Conservation (phyloP, 495 filamentous ascomycete genomes). For the Podospora appendiculata region DNA sequence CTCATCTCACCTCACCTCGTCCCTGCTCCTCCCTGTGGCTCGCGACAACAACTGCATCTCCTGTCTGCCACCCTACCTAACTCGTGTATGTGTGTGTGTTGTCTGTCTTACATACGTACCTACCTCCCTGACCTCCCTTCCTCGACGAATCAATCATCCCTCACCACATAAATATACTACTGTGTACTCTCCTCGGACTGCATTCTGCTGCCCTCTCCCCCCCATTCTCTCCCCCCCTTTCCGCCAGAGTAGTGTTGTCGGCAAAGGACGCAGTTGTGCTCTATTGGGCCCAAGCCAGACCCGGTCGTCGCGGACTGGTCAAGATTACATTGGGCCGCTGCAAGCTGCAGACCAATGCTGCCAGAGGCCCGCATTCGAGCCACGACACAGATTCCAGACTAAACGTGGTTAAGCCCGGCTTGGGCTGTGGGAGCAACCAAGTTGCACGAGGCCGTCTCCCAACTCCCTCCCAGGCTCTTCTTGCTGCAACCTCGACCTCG, state of each 20-base stretch:
- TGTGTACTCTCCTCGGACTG: too few species aligned
- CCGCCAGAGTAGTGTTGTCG: neutral
- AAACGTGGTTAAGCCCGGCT: conserved; percentile 29
- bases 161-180: too few species aligned
- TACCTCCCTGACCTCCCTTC: too few species aligned
- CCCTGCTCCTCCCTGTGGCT: too few species aligned
- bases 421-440: conserved; percentile 14
- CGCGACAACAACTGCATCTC: too few species aligned
- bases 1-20: too few species aligned
- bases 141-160: too few species aligned
- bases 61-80: too few species aligned
- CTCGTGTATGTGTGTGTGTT: too few species aligned
- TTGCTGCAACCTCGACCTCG: conserved; percentile 9
- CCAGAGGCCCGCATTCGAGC: conserved; percentile 51
- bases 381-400: conserved; percentile 43
- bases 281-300: conserved; percentile 21
- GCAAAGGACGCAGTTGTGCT: conserved; percentile 10
- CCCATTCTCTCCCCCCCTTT: too few species aligned
- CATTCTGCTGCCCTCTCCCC: too few species aligned
- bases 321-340: conserved; percentile 40
- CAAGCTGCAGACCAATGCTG: conserved; percentile 42
- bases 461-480: conserved; percentile 5
- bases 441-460: conserved; percentile 12
- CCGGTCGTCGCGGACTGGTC: conserved; percentile 33
- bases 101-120: too few species aligned